These are phyloP conservation scores for Yamadazyma atlantica DNA, from an alignment of 1,139 yeast species.

Conservation along the genomic window DNA sequence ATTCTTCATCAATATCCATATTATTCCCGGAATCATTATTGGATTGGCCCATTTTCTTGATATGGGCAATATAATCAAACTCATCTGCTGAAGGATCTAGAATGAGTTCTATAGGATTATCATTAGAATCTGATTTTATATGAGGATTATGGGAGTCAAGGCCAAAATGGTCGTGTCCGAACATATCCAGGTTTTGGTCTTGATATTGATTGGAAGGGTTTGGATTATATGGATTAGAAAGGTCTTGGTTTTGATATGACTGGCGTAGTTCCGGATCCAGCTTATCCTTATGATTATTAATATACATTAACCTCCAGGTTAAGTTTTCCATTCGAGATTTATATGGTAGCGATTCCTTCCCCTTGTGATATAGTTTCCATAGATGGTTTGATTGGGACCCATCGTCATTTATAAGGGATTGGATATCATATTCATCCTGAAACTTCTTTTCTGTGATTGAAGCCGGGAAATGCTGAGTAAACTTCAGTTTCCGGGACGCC, in stretches of 20 bases:
- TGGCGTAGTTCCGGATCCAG: not conserved
- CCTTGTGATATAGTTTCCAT: constrained; percentile 81
- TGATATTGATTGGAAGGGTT: too few species aligned
- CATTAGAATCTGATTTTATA: not conserved
- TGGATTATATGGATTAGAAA: too few species aligned
- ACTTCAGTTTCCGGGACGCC: too few species aligned
- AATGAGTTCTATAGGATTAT: constrained; percentile 3
- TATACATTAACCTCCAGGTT: constrained; percentile 83
- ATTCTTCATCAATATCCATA: constrained; percentile 4
- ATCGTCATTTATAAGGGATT: constrained; percentile 11
- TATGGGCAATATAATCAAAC: constrained; percentile 69
- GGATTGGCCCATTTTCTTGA: constrained; percentile 51
- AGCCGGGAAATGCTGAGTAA: not conserved
- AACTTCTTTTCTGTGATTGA: constrained; percentile 4
- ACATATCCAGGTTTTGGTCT: too few species aligned
- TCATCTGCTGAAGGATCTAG: constrained; percentile 49
- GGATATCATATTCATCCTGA: constrained; percentile 3
- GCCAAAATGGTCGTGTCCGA: not conserved
- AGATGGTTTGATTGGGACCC: constrained; percentile 40
- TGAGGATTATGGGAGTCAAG: not conserved
- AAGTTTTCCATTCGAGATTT: constrained; percentile 75
- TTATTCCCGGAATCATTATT: not conserved
- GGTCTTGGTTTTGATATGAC: too few species aligned
- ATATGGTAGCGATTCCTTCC: constrained; percentile 76
- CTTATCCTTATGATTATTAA: constrained; percentile 36